A percentile compares a stretch with the other conserved stretches of the same genome.
Conservation (phyloP, 257 asterid species). For the Leptodermis oblonga region DNA sequence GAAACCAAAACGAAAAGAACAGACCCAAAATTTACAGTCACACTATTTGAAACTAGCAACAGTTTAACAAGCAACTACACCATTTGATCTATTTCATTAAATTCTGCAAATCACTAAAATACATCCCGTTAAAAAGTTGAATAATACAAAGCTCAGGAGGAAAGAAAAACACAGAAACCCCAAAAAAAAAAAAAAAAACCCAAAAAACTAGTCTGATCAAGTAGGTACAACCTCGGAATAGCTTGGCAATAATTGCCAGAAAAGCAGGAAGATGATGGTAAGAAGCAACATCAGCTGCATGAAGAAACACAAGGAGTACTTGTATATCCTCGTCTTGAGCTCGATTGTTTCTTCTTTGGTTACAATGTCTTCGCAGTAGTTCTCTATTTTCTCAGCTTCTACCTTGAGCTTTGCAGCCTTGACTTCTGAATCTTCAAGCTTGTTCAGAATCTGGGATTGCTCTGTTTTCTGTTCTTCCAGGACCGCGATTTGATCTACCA, state of each 20-base stretch:
- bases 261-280: conserved; percentile 27
- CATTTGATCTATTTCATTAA: conserved; percentile 33
- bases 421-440: conserved; percentile 41
- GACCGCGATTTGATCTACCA: conserved; percentile 40
- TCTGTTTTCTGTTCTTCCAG: conserved; percentile 50
- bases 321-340: conserved; percentile 42
- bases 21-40: neutral
- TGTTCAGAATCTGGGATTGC: conserved; percentile 40
- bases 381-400: conserved; percentile 42
- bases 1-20: neutral
- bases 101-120: conserved; percentile 17
- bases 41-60: conserved; percentile 16
- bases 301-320: conserved; percentile 47
- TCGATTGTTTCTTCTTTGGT: conserved; percentile 36
- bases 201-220: conserved; percentile 22
- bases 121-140: conserved; percentile 13
- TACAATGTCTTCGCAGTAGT: conserved; percentile 35
- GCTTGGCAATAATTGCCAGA: conserved; percentile 34
- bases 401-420: conserved; percentile 49
- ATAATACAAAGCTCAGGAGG: conserved; percentile 8
- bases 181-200: neutral
- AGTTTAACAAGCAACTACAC: conserved; percentile 11
- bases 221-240: conserved; percentile 62
- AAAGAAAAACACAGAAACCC: conserved; percentile 14
- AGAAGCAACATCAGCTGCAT: conserved; percentile 50